A percentile compares a stretch with the other conserved stretches of the same genome.
Evolutionary conservation across 2,329 filamentous ascomycete genomes (phyloP).

Genomic region (Pyrenochaeta sp.): DNA sequence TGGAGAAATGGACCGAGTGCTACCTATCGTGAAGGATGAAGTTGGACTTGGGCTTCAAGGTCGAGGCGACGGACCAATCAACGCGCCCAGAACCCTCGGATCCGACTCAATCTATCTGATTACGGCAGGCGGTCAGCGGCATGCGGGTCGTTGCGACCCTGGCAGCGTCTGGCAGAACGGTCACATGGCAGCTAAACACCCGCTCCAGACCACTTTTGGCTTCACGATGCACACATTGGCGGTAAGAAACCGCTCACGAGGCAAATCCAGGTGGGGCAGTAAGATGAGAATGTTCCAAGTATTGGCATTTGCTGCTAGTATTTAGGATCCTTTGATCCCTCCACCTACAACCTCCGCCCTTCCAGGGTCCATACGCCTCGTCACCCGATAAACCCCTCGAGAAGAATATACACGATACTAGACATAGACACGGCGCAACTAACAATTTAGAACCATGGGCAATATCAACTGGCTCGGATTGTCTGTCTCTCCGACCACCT

Average conservation of each 20-base stretch:
- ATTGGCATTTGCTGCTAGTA: constrained; percentile 24
- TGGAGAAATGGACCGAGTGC: constrained; percentile 8
- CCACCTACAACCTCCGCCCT: not conserved
- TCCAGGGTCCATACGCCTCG: not conserved
- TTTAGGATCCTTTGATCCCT: constrained; percentile 14
- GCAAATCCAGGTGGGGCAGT: constrained; percentile 17
- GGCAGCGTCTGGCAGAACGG: constrained; percentile 16
- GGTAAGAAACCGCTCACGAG: constrained; percentile 26
- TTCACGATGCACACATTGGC: constrained; percentile 19
- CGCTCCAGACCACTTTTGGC: constrained; percentile 37
- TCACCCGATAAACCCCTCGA: constrained; percentile 1
- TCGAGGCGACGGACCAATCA: constrained; percentile 27
- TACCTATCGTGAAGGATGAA: constrained; percentile 14
- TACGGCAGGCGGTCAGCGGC: constrained; percentile 35
- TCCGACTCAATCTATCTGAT: constrained; percentile 14
- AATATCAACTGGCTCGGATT: constrained; percentile 29
- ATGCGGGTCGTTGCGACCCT: constrained; percentile 15
- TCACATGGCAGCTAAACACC: constrained; percentile 37
- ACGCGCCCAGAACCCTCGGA: not conserved
- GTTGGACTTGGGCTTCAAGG: constrained; percentile 20
- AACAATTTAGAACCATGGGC: constrained; percentile 17
- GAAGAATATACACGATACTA: constrained; percentile 15
- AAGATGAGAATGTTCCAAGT: constrained; percentile 25
- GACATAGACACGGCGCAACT: constrained; percentile 11
- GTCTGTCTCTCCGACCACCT: constrained; percentile 26